These are phyloP conservation scores for Didymella segeticola DNA, from an alignment of 2,329 filamentous ascomycete genomes.

Conservation along the genomic window DNA sequence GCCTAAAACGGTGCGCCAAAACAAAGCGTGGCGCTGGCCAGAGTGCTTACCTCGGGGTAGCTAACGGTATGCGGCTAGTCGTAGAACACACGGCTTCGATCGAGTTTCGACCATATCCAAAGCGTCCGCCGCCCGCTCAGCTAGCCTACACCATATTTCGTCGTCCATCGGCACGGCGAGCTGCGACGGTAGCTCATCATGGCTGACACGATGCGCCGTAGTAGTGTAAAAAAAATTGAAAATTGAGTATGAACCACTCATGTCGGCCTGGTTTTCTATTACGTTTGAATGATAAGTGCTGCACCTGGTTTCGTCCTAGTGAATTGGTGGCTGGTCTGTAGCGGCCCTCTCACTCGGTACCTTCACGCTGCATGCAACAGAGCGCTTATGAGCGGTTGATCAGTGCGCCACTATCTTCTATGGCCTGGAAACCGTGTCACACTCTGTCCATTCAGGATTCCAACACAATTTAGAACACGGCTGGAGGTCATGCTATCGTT, in stretches of 20 bases:
- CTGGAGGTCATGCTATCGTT: conserved; percentile 8
- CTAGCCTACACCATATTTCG: conserved; percentile 9
- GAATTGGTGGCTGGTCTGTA: background rate
- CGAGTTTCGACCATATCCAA: conserved; percentile 13
- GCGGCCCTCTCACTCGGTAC: background rate
- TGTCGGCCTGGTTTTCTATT: background rate
- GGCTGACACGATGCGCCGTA: background rate
- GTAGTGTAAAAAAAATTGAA: background rate
- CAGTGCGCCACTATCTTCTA: conserved; percentile 10
- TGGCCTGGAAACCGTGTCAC: background rate
- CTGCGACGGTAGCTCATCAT: conserved; percentile 2
- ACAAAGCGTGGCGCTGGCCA: conserved; percentile 15
- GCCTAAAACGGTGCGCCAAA: conserved; percentile 4
- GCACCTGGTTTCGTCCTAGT: background rate
- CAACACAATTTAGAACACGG: conserved; percentile 1
- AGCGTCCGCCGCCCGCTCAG: conserved; percentile 12
- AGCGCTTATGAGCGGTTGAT: conserved; percentile 18
- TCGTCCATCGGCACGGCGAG: background rate
- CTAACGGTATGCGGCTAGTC: conserved; percentile 2
- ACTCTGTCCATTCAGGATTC: conserved; percentile 4
- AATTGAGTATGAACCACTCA: background rate
- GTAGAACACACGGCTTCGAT: conserved; percentile 11
- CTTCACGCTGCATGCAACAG: conserved; percentile 6
- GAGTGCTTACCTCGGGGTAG: conserved; percentile 12
- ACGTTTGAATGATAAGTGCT: conserved; percentile 5